Evolutionary conservation across 2,329 filamentous ascomycete species (phyloP), one percentile per base, ranked within the genome.

Genomic region (Acarospora socialis): DNA sequence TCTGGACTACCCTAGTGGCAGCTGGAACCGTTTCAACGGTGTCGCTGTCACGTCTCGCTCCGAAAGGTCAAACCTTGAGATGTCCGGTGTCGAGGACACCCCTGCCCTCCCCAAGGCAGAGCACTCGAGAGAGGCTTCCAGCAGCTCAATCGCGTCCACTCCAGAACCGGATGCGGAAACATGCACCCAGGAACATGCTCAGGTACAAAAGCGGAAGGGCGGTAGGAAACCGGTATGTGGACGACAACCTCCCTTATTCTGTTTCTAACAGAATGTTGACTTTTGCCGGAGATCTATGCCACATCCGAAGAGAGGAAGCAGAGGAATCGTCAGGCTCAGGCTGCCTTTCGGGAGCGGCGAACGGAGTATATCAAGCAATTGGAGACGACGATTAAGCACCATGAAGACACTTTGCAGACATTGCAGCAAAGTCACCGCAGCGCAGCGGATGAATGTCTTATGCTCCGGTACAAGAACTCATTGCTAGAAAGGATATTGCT

Each of bases 321-420:
- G 61, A 75, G 90, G 43, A 98, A 98, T 54, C 70, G 90, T 46
- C 90, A 95, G 63, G 90, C 90, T 28, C 90, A 98, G 60, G 90
- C 90, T 34, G 90, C 90, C 36, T 98, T 98, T 51, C 78, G 90
- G 46, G 90, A 98, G 61, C 79, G 90, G 44, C 77, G 90, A 37
- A 95, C 87, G 34, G 90, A 98, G 64, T 98, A 98, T 57, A 98
- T 98, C 63, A 95, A 95, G 63, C 90, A 98, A 57, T 71, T 98
- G 16, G 90, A 98, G 61, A 83, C 87, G 47, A 92, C 86, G 34
- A 95, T 98, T 58, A 87, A 90, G 51, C 81, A 90, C 46, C 87
- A 95, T 66, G 90, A 98, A 60, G 83, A 92, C 48, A 87, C 83
- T 47, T 67, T 95, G 35, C 81, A 92, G 47, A 92, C 76, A 49